phyloP scores from a whole-genome alignment of 805 yeast species.

The Candida coquimbonensis region DNA sequence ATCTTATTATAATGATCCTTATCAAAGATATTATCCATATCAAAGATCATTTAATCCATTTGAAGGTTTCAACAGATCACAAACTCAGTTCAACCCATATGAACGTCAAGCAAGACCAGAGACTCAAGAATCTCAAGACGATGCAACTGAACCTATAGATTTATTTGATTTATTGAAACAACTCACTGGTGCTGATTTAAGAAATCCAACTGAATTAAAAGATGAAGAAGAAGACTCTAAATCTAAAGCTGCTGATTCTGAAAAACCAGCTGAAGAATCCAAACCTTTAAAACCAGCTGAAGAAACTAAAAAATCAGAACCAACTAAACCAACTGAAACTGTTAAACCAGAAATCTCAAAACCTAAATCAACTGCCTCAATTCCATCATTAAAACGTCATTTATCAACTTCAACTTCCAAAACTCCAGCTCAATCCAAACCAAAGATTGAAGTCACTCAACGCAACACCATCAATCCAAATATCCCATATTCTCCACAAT shows the following conservation, averaged over 20 bases:
- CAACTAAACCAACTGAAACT: slow-evolving; percentile 1
- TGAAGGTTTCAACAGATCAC: not conserved
- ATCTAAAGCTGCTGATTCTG: not conserved
- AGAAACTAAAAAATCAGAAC: not conserved
- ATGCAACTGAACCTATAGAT: not conserved
- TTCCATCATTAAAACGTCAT: slow-evolving; percentile 15
- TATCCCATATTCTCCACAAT: slow-evolving; percentile 50
- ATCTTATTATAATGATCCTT: slow-evolving; percentile 6
- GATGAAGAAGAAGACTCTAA: not conserved
- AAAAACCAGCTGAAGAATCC: not conserved
- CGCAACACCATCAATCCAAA: slow-evolving; percentile 23
- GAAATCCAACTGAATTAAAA: not conserved
- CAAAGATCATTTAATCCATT: not conserved
- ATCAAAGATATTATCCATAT: not conserved
- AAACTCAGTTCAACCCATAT: not conserved
- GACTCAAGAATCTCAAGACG: not conserved
- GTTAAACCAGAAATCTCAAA: not conserved
- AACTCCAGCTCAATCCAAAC: slow-evolving; percentile 14
- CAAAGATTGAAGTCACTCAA: slow-evolving; percentile 22
- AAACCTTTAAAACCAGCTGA: not conserved
- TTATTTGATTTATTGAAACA: slow-evolving; percentile 1
- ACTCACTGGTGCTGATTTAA: slow-evolving; percentile 1
- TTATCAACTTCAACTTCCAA: slow-evolving; percentile 12
- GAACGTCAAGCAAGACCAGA: not conserved
- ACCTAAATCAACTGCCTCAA: slow-evolving; percentile 3